A percentile compares a stretch with the other conserved stretches of the same genome.
These are phyloP conservation scores for Myrmaecium sp. DNA, from an alignment of 2,329 filamentous ascomycete species.

Conservation along the genomic window DNA sequence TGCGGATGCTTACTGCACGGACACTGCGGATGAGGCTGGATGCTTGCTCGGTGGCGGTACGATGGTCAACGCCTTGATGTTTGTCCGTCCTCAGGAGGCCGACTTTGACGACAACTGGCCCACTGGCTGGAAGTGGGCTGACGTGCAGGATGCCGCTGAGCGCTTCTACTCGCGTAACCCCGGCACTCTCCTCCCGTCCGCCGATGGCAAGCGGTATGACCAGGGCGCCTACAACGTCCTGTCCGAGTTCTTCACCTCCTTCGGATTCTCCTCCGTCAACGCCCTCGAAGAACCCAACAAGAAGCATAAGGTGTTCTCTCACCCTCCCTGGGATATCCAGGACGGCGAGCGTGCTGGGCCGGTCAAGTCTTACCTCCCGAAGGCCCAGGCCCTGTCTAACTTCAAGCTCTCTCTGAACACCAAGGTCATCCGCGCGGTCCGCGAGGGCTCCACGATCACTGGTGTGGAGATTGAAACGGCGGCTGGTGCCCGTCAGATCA, in stretches of 20 bases:
- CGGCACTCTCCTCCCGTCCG: constrained; percentile 8
- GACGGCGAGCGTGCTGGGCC: constrained; percentile 9
- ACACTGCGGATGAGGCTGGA: constrained; percentile 19
- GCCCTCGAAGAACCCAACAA: constrained; percentile 9
- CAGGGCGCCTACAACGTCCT: constrained; percentile 8
- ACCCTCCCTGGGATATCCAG: constrained; percentile 5
- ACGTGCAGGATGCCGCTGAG: constrained; percentile 8
- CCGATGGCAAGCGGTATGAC: constrained; percentile 10
- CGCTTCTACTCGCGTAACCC: constrained; percentile 10
- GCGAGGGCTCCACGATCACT: constrained; percentile 6
- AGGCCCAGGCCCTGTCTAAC: constrained; percentile 7
- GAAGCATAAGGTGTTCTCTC: constrained; percentile 9
- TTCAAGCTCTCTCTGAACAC: constrained; percentile 11
- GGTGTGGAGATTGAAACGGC: constrained; percentile 9
- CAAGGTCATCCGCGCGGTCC: constrained; percentile 9
- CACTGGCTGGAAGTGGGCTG: constrained; percentile 8
- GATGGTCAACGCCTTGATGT: constrained; percentile 19
- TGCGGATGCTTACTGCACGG: constrained; percentile 17
- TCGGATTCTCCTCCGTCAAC: constrained; percentile 8
- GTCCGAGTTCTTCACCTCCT: constrained; percentile 7
- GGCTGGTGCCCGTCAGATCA: constrained; percentile 6
- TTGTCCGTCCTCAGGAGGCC: constrained; percentile 14
- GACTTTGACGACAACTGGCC: constrained; percentile 15
- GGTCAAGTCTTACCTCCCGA: constrained; percentile 9
- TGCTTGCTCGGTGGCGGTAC: constrained; percentile 23